phyloP scores from a whole-genome alignment of 2,329 filamentous ascomycete species.

The Fusarium nisikadoi region DNA sequence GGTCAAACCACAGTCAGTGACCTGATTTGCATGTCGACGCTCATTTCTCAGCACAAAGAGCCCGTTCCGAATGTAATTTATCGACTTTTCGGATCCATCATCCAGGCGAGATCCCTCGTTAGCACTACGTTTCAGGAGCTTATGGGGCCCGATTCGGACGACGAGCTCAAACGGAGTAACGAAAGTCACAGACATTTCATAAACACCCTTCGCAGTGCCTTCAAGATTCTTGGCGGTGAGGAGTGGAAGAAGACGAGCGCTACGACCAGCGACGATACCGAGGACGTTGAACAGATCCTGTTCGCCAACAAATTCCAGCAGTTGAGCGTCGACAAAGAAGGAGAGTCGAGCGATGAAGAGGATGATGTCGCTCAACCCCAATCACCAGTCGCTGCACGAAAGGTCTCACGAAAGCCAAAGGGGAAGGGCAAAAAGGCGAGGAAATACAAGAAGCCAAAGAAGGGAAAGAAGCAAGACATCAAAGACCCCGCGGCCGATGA shows the following conservation, averaged over 20 bases:
- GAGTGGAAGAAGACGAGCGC: constrained; percentile 20
- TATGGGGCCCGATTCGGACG: constrained; percentile 46
- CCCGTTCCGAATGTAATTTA: constrained; percentile 50
- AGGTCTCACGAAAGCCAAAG: not conserved
- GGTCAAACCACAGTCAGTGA: constrained; percentile 51
- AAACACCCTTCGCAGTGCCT: constrained; percentile 51
- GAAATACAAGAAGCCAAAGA: constrained; percentile 32
- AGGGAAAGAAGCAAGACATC: constrained; percentile 21
- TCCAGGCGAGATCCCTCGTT: constrained; percentile 47
- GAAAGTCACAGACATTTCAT: constrained; percentile 56
- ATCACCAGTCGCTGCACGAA: not conserved
- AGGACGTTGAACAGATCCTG: constrained; percentile 28
- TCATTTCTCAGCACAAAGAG: constrained; percentile 52
- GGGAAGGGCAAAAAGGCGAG: constrained; percentile 9
- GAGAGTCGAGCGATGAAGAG: constrained; percentile 15
- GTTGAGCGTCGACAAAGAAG: constrained; percentile 3
- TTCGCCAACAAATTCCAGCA: constrained; percentile 31
- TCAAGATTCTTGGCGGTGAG: constrained; percentile 50
- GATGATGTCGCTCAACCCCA: not conserved
- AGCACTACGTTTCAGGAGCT: constrained; percentile 49
- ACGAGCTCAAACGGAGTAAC: constrained; percentile 50
- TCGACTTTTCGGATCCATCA: constrained; percentile 52
- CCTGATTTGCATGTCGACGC: constrained; percentile 52
- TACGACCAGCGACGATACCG: constrained; percentile 9
- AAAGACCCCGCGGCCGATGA: constrained; percentile 46